Conservation (phyloP, 2,329 filamentous ascomycete species). For the Sporothrix schenckii region DNA sequence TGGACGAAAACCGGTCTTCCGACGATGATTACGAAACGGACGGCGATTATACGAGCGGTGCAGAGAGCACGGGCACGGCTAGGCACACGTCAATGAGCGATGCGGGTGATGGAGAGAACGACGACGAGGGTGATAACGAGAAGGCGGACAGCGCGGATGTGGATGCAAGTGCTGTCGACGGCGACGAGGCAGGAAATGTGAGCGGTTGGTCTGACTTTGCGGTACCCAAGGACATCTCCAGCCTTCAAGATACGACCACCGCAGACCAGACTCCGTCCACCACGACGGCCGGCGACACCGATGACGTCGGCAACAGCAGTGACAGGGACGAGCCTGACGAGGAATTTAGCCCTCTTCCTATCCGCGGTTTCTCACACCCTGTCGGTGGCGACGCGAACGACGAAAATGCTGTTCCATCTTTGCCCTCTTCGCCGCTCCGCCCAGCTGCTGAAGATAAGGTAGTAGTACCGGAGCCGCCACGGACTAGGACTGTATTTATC, state of each 20-base stretch:
- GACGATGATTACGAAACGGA: constrained; percentile 67
- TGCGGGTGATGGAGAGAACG: constrained; percentile 52
- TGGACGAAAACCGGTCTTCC: constrained; percentile 56
- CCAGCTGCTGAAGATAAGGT: constrained; percentile 39
- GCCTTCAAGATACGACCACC: constrained; percentile 43
- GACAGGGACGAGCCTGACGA: constrained; percentile 41
- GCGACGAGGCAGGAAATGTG: constrained; percentile 62
- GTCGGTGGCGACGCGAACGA: neutral
- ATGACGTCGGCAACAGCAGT: neutral
- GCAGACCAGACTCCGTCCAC: constrained; percentile 25
- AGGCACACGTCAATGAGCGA: constrained; percentile 58
- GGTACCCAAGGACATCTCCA: constrained; percentile 69
- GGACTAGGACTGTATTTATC: constrained; percentile 65
- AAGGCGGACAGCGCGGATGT: constrained; percentile 52
- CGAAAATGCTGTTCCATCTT: neutral
- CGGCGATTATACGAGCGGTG: constrained; percentile 79
- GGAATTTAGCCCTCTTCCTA: constrained; percentile 32
- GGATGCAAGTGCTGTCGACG: constrained; percentile 50
- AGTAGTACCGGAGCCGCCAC: constrained; percentile 52
- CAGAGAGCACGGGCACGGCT: constrained; percentile 76
- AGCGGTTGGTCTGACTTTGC: constrained; percentile 92
- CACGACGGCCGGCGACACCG: constrained; percentile 16
- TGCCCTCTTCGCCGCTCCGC: constrained; percentile 30
- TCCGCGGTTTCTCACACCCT: constrained; percentile 12
- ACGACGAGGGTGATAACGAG: constrained; percentile 51